Base-by-base conservation (phyloP, 805 yeast species). In the Soucietia sequanensis region DNA sequence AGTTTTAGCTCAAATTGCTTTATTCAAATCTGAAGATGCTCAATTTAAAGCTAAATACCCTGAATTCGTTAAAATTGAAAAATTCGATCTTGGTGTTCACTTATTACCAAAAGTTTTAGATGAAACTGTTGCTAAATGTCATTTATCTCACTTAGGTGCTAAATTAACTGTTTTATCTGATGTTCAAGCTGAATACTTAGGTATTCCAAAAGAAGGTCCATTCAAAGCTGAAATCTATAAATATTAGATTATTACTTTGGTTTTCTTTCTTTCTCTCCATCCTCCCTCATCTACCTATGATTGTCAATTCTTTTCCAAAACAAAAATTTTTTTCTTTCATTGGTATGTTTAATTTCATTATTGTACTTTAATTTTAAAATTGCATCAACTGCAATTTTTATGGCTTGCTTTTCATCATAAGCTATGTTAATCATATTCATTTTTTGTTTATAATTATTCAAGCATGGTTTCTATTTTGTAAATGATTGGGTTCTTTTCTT, bases 211-310 rank as follows among this genome's bases (percentile, higher is more conserved):
- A 57, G 84, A 82, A 68, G 99, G 99, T 77, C 99, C 99, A 58
- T 91, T 59, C 95, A 91, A 91, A 84, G 83, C 95, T 60, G 97
- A 91, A 58, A 86, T 83, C 76, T 91, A 91, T 95, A 86, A 97
- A 78, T 91, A 91, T 77, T 91, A n/a, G n/a, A n/a, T n/a, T n/a
- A n/a, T n/a, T n/a, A n/a, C n/a, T n/a, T n/a, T n/a, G n/a, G n/a
- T n/a, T n/a, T n/a, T n/a, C n/a, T n/a, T n/a, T n/a, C n/a, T n/a
- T n/a, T n/a, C n/a, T n/a, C n/a, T n/a, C n/a, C n/a, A n/a, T n/a
- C n/a, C n/a, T n/a, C n/a, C n/a, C n/a, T n/a, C n/a, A n/a, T n/a
- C n/a, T n/a, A n/a, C n/a, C n/a, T n/a, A 87, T 52, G 39, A 40
- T 17, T 18, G 32, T 22, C n/a, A n/a, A n/a, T n/a, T n/a, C n/a